These are phyloP conservation scores for Gossypium armourianum DNA, from an alignment of 441 rosid species.

Conservation along the genomic window DNA sequence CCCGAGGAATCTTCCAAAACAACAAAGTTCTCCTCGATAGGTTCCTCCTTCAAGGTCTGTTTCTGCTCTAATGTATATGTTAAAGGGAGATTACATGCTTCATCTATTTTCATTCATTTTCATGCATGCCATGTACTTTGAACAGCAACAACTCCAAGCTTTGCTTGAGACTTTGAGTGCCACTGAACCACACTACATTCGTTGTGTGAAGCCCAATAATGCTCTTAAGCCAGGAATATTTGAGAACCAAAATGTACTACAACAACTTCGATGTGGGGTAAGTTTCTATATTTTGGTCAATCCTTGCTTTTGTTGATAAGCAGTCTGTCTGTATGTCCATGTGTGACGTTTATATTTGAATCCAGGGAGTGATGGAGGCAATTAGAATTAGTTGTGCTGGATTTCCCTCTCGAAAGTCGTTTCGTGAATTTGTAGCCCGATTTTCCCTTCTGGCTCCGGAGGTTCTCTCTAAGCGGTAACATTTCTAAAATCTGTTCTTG, in stretches of 20 bases:
- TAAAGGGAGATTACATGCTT: constrained; percentile 15
- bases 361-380: constrained; percentile 96
- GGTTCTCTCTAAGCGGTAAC: constrained; percentile 45
- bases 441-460: constrained; percentile 59
- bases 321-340: constrained; percentile 1
- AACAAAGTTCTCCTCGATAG: constrained; percentile 88
- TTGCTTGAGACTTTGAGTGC: constrained; percentile 83
- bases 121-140: constrained; percentile 14
- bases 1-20: constrained; percentile 81
- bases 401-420: constrained; percentile 76
- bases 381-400: constrained; percentile 98
- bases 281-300: constrained; percentile 29
- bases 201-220: constrained; percentile 91
- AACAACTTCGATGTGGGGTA: constrained; percentile 94
- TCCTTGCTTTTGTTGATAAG: constrained; percentile 15
- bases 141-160: constrained; percentile 90
- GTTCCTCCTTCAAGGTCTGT: constrained; percentile 80
- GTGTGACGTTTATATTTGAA: constrained; percentile 11
- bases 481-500: constrained; percentile 11
- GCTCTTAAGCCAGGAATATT: constrained; percentile 72
- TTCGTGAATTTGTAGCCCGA: constrained; percentile 58
- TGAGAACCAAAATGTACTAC: constrained; percentile 68
- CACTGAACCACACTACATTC: constrained; percentile 86
- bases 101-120: constrained; percentile 1
- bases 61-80: constrained; percentile 13